Evolutionary conservation across 2,329 filamentous ascomycete species (phyloP).

Genomic region (Ustulina deusta): DNA sequence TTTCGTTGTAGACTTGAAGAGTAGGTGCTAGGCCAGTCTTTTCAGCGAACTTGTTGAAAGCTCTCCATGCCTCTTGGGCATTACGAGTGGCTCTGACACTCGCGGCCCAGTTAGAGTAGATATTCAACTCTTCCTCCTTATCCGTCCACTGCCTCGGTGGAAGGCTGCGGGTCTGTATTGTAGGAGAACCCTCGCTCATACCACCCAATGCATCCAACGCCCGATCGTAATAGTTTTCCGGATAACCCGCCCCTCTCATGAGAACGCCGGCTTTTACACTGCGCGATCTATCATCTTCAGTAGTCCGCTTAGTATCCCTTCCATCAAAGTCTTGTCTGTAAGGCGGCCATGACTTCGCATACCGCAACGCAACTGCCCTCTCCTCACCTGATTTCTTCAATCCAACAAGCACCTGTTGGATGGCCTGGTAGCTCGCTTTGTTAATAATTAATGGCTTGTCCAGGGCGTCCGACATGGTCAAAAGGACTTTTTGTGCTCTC

Average conservation of each 20-base stretch:
- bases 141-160: constrained; percentile 51
- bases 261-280: constrained; percentile 65
- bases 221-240: constrained; percentile 59
- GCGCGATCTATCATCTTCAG: constrained; percentile 66
- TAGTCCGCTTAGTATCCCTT: constrained; percentile 66
- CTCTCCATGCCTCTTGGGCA: constrained; percentile 69
- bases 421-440: constrained; percentile 64
- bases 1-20: constrained; percentile 68
- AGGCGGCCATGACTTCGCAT: constrained; percentile 69
- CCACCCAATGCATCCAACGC: constrained; percentile 67
- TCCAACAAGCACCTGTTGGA: constrained; percentile 65
- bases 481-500: constrained; percentile 67
- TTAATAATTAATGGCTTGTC: constrained; percentile 64
- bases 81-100: constrained; percentile 70
- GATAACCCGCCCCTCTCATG: constrained; percentile 69
- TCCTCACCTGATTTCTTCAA: constrained; percentile 66
- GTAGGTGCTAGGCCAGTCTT: constrained; percentile 47
- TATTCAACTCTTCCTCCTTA: constrained; percentile 50
- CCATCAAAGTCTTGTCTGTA: constrained; percentile 69
- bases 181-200: constrained; percentile 63
- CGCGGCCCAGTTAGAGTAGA: constrained; percentile 63
- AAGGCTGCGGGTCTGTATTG: constrained; percentile 65
- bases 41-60: constrained; percentile 43
- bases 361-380: constrained; percentile 60
- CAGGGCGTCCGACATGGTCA: constrained; percentile 64